Evolutionary conservation across 805 yeast species (phyloP).

Genomic region (Candida yuanshanica): DNA sequence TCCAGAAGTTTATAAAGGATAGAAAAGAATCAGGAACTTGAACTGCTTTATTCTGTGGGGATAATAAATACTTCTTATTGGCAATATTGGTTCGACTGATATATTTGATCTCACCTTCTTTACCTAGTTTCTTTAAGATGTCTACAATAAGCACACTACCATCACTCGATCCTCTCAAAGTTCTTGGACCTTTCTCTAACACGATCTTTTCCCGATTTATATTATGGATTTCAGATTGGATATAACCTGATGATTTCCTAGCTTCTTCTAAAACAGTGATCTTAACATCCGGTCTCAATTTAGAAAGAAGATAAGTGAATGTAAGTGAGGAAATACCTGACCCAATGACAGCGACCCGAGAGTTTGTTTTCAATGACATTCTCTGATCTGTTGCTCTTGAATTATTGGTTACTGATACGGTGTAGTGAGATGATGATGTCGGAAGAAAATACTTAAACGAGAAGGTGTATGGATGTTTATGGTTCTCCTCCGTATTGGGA

Average conservation of each 20-base stretch:
- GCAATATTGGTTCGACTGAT: conserved; percentile 55
- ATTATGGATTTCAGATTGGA: conserved; percentile 44
- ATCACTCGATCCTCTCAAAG: conserved; percentile 74
- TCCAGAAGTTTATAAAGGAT: conserved; percentile 30
- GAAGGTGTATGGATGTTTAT: too few species aligned
- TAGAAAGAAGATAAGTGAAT: conserved; percentile 60
- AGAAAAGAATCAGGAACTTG: conserved; percentile 46
- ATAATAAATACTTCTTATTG: conserved; percentile 65
- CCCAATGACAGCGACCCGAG: conserved; percentile 70
- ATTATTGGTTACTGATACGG: too few species aligned
- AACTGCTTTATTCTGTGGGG: conserved; percentile 38
- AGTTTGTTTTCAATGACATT: conserved; percentile 12
- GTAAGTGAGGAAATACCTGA: conserved; percentile 86
- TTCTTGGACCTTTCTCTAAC: conserved; percentile 88
- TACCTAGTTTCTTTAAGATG: conserved; percentile 41
- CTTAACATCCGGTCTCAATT: conserved; percentile 70
- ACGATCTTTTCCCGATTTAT: conserved; percentile 23
- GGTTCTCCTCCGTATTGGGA: too few species aligned
- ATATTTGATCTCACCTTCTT: conserved; percentile 47
- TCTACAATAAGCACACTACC: conserved; percentile 72
- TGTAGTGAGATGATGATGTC: not conserved
- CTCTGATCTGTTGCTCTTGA: too few species aligned
- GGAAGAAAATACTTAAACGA: too few species aligned
- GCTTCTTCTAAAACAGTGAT: conserved; percentile 58
- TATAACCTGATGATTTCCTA: conserved; percentile 72